Percentiles rank a stretch among this genome's conserved stretches.
Evolutionary conservation across 306 rosid species (phyloP).

Genomic region (Mimosa bimucronata): DNA sequence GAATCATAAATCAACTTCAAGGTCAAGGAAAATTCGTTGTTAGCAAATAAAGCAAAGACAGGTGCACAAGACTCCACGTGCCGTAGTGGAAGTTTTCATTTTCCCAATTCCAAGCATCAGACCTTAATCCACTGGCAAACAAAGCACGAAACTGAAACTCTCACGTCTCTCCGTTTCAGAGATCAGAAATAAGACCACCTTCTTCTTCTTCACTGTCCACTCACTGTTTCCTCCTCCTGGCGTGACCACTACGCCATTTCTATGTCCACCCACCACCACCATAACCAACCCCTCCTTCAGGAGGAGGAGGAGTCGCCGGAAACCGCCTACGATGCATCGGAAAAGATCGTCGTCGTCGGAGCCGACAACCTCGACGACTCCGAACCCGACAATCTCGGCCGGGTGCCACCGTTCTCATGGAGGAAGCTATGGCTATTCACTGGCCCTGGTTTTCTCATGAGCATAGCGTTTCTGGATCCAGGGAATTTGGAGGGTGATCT

Average conservation of each 20-base stretch:
- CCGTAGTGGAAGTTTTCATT: background rate
- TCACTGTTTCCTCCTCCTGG: background rate
- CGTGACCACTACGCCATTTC: background rate
- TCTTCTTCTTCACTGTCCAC: background rate
- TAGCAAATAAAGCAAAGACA: no score
- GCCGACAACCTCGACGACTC: slow-evolving; percentile 40
- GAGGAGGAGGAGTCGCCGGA: slow-evolving; percentile 48
- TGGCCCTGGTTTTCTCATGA: slow-evolving; percentile 94
- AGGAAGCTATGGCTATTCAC: slow-evolving; percentile 93
- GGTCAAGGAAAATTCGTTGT: no score
- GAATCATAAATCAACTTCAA: no score
- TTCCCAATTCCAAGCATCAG: background rate
- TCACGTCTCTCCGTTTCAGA: no score
- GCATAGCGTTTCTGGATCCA: slow-evolving; percentile 93
- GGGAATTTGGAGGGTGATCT: slow-evolving; percentile 96
- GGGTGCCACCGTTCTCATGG: slow-evolving; percentile 87
- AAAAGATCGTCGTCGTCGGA: slow-evolving; percentile 71
- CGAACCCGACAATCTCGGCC: slow-evolving; percentile 6
- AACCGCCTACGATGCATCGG: slow-evolving; percentile 66
- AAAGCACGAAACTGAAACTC: background rate
- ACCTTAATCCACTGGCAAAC: background rate
- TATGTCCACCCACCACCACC: slow-evolving; percentile 1
- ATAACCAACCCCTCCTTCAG: slow-evolving; percentile 51
- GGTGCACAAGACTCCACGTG: background rate
- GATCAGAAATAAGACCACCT: no score